Evolutionary conservation across 2,329 filamentous ascomycete species (phyloP).

Genomic region (Fusarium acutatum): DNA sequence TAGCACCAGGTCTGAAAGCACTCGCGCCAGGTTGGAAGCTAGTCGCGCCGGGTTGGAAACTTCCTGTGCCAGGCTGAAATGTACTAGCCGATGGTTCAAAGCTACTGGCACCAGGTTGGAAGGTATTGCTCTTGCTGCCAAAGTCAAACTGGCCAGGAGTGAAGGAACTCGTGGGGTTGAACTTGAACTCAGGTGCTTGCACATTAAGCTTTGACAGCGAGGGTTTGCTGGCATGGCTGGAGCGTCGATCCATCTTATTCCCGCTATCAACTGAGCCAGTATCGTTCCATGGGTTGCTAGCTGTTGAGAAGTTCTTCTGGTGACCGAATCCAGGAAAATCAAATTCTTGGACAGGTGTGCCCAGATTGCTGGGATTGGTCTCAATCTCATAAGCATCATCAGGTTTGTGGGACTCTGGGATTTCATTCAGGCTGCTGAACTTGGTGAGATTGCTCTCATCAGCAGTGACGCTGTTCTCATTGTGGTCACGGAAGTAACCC

Average conservation of each 20-base stretch:
- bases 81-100: constrained; percentile 35
- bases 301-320: constrained; percentile 62
- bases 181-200: constrained; percentile 87
- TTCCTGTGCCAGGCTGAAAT: constrained; percentile 12
- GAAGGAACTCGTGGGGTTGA: constrained; percentile 61
- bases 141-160: constrained; percentile 38
- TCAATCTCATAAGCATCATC: constrained; percentile 72
- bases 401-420: constrained; percentile 51
- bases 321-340: constrained; percentile 60
- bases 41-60: constrained; percentile 6
- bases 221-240: constrained; percentile 71
- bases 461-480: constrained; percentile 49
- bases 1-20: constrained; percentile 8
- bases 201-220: constrained; percentile 87
- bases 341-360: constrained; percentile 66
- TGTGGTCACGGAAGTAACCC: constrained; percentile 67
- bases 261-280: constrained; percentile 49
- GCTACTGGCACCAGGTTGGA: constrained; percentile 54
- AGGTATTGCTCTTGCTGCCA: constrained; percentile 47
- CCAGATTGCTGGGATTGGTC: constrained; percentile 77
- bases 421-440: constrained; percentile 52
- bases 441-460: constrained; percentile 32
- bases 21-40: constrained; percentile 5
- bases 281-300: constrained; percentile 72
- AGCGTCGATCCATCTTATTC: constrained; percentile 50